phyloP scores from a whole-genome alignment of 352 stramenopile species.

The Globisporangium camurandrum region DNA sequence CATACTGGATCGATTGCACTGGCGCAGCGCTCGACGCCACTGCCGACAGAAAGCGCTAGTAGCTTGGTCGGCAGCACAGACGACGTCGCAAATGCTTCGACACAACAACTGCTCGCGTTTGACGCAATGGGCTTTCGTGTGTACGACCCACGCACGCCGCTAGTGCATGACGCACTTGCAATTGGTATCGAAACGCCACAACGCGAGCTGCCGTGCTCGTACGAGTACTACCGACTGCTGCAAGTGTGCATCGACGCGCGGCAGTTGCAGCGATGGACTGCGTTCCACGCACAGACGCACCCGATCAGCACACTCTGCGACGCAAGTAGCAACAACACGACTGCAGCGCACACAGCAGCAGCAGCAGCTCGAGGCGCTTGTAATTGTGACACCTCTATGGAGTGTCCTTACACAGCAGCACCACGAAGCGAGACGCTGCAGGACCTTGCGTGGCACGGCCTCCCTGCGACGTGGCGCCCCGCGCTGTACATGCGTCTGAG shows the following conservation, averaged over 20 bases:
- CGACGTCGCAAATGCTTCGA: neutral
- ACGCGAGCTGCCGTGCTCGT: conserved; percentile 16
- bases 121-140: no score
- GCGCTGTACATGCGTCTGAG: conserved; percentile 42
- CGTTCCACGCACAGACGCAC: conserved; percentile 5
- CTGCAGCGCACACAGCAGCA: neutral
- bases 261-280: conserved; percentile 28
- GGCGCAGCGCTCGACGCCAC: no score
- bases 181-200: conserved; percentile 4
- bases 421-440: conserved; percentile 10
- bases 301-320: neutral
- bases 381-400: neutral
- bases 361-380: neutral
- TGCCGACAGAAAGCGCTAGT: neutral
- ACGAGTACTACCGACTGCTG: conserved; percentile 43
- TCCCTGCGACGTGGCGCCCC: conserved; percentile 32
- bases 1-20: no score
- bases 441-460: conserved; percentile 39
- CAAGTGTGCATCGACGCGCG: conserved; percentile 28
- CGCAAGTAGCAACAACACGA: neutral
- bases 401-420: conserved; percentile 7
- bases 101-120: no score
- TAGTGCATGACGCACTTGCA: conserved; percentile 3
- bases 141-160: no score
- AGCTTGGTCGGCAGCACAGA: neutral